Conservation (phyloP, 1,139 yeast species). For the Geotrichum klebahnii region DNA sequence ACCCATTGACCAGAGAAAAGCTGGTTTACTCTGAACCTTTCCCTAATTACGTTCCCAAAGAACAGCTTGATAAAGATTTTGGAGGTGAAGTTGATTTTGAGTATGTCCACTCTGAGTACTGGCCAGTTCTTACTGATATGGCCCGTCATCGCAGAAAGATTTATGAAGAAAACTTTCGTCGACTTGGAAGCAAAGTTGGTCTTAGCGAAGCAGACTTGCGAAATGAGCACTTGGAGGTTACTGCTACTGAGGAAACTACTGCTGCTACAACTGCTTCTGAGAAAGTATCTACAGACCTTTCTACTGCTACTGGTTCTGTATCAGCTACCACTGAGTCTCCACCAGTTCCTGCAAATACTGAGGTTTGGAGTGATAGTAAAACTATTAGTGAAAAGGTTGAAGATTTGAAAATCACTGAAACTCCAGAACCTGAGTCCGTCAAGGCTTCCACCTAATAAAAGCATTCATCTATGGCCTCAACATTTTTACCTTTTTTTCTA, state of each 20-base stretch:
- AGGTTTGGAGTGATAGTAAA: not conserved
- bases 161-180: conserved; percentile 59
- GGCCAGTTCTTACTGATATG: conserved; percentile 65
- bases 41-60: conserved; percentile 69
- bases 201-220: conserved; percentile 78
- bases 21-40: conserved; percentile 87
- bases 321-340: not conserved
- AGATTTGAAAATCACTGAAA: conserved; percentile 4
- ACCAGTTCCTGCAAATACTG: not conserved
- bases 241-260: not conserved
- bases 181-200: conserved; percentile 69
- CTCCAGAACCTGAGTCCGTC: not conserved
- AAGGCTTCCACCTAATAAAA: too few relatives aligned
- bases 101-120: conserved; percentile 72
- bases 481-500: too few relatives aligned
- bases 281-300: not conserved
- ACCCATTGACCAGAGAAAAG: conserved; percentile 89
- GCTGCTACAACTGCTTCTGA: not conserved
- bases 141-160: conserved; percentile 52
- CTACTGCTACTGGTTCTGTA: too few relatives aligned
- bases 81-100: conserved; percentile 82
- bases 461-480: too few relatives aligned
- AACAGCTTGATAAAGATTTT: conserved; percentile 77
- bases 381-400: conserved; percentile 11
- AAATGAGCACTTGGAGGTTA: conserved; percentile 15